These are phyloP conservation scores for Candida ortonii DNA, from an alignment of 805 yeast genomes.

Conservation along the genomic window DNA sequence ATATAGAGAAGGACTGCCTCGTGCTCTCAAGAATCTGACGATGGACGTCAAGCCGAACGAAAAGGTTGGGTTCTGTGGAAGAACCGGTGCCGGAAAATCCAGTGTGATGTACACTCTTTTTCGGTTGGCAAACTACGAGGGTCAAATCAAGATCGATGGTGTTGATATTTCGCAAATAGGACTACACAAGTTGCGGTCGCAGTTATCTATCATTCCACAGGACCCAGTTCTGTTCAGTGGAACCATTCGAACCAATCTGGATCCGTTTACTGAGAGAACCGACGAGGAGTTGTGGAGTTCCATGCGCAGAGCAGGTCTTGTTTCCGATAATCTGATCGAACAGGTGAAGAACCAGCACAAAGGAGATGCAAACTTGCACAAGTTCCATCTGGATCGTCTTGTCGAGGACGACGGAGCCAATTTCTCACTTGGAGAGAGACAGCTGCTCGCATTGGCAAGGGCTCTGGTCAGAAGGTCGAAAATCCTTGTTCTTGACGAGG, in stretches of 20 bases:
- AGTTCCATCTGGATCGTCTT: constrained; percentile 57
- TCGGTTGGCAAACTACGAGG: constrained; percentile 52
- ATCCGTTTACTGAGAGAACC: constrained; percentile 59
- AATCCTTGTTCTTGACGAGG: constrained; percentile 69
- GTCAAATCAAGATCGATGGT: constrained; percentile 68
- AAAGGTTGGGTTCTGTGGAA: constrained; percentile 80
- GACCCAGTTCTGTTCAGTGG: constrained; percentile 86
- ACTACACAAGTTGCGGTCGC: constrained; percentile 64
- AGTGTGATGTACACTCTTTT: constrained; percentile 62
- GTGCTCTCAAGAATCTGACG: constrained; percentile 47
- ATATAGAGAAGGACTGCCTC: constrained; percentile 60
- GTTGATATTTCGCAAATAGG: constrained; percentile 65
- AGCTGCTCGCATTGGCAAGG: constrained; percentile 64
- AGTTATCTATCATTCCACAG: constrained; percentile 80
- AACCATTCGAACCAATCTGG: constrained; percentile 69
- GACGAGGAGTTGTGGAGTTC: constrained; percentile 64
- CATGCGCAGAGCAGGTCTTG: constrained; percentile 53
- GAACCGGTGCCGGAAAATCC: constrained; percentile 85
- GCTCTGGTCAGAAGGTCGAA: constrained; percentile 64
- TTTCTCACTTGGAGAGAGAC: constrained; percentile 71
- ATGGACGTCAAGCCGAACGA: constrained; percentile 50
- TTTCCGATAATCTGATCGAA: constrained; percentile 38
- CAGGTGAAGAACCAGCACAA: constrained; percentile 34
- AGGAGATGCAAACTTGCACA: constrained; percentile 38
- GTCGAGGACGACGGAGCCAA: constrained; percentile 72